phyloP scores from a whole-genome alignment of 2,329 filamentous ascomycete species.

The Metarhizium sp. region DNA sequence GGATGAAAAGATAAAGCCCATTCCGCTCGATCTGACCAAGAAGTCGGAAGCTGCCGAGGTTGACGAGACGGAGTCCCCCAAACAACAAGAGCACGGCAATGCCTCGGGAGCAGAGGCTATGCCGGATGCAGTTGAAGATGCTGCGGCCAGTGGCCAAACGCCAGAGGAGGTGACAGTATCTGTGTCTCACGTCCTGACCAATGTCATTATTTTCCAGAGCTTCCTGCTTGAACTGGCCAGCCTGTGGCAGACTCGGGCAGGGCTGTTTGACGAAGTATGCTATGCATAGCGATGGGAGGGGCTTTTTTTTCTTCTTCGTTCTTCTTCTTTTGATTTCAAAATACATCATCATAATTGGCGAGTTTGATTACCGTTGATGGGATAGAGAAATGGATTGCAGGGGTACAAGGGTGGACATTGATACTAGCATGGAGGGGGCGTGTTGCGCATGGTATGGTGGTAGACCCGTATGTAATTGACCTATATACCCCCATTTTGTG shows the following conservation, averaged over 20 bases:
- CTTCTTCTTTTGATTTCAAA: background rate
- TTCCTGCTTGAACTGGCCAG: constrained; percentile 71
- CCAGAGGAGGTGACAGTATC: constrained; percentile 40
- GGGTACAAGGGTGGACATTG: background rate
- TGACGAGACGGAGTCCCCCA: constrained; percentile 9
- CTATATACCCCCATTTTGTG: background rate
- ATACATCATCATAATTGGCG: background rate
- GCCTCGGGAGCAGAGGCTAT: background rate
- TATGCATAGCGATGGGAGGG: constrained; percentile 29
- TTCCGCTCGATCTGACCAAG: constrained; percentile 28
- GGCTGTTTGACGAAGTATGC: constrained; percentile 66
- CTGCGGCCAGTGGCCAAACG: constrained; percentile 9
- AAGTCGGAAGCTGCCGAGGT: constrained; percentile 23
- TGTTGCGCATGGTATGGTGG: background rate
- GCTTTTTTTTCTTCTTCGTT: background rate
- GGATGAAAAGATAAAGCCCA: constrained; percentile 28
- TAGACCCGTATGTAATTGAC: background rate
- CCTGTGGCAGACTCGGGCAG: constrained; percentile 63
- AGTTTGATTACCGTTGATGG: background rate
- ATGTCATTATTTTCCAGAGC: constrained; percentile 69
- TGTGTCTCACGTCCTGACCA: constrained; percentile 71
- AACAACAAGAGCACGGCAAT: constrained; percentile 9
- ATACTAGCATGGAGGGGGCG: background rate
- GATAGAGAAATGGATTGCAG: background rate
- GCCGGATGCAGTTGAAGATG: constrained; percentile 6